A percentile compares a stretch with the other conserved stretches of the same genome.
Conservation (phyloP, 2,329 filamentous ascomycete species). For the Talaromyces sp. region DNA sequence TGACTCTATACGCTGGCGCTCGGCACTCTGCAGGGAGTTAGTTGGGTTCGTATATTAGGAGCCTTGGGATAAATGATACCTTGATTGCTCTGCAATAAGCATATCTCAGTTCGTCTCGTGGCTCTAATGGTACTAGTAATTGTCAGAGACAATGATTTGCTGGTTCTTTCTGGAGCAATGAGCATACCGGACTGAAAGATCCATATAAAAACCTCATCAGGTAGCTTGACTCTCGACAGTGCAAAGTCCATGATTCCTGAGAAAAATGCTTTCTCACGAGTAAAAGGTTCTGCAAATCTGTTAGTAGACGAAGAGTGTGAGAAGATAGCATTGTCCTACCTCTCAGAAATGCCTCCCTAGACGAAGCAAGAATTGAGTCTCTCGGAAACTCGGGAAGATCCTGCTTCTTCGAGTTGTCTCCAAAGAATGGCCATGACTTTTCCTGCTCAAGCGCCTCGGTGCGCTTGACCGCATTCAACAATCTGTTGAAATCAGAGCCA, state of each 20-base stretch:
- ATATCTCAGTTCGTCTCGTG: slow-evolving; percentile 55
- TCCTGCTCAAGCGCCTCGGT: slow-evolving; percentile 59
- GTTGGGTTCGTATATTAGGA: neutral
- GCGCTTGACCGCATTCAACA: slow-evolving; percentile 58
- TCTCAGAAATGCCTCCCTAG: slow-evolving; percentile 34
- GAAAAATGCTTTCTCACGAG: slow-evolving; percentile 59
- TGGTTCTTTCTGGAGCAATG: neutral
- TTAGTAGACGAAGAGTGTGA: neutral
- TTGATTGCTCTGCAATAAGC: slow-evolving; percentile 61
- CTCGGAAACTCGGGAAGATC: slow-evolving; percentile 36
- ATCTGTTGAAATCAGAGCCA: slow-evolving; percentile 45
- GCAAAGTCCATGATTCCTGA: slow-evolving; percentile 62
- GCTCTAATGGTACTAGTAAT: slow-evolving; percentile 53
- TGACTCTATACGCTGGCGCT: slow-evolving; percentile 31
- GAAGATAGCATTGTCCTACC: slow-evolving; percentile 27
- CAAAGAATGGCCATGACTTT: slow-evolving; percentile 61
- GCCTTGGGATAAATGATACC: slow-evolving; percentile 23
- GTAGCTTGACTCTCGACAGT: slow-evolving; percentile 49
- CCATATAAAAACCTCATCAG: slow-evolving; percentile 67
- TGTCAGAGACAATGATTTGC: slow-evolving; percentile 17
- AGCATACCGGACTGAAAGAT: slow-evolving; percentile 45
- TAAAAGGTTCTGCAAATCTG: slow-evolving; percentile 41
- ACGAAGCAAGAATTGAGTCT: slow-evolving; percentile 30
- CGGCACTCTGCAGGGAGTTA: slow-evolving; percentile 26
- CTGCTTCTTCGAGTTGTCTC: slow-evolving; percentile 27